These are phyloP conservation scores for Penium margaritaceum DNA, from an alignment of 139 green algal genomes.

Conservation along the genomic window DNA sequence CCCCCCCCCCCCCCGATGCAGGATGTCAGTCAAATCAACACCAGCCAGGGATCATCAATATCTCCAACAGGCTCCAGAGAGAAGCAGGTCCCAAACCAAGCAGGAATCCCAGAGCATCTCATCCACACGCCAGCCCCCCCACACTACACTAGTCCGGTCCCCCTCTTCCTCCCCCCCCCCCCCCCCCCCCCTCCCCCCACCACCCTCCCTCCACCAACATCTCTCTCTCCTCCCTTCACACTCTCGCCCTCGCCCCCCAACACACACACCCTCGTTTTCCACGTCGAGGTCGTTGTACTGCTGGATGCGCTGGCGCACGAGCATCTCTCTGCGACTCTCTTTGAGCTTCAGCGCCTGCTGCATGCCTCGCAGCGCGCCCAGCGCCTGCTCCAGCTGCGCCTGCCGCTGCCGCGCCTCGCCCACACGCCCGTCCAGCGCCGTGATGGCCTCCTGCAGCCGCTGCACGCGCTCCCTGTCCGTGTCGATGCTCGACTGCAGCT, in stretches of 20 bases:
- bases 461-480: conserved; percentile 27
- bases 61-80: no score
- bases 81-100: no score
- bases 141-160: neutral
- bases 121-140: neutral
- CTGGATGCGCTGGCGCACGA: conserved; percentile 22
- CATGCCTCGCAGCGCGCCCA: conserved; percentile 13
- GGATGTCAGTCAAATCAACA: no score
- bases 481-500: conserved; percentile 36
- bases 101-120: neutral
- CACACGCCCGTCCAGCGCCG: conserved; percentile 25
- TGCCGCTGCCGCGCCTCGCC: neutral
- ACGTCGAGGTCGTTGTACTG: conserved; percentile 21
- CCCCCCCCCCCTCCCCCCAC: neutral
- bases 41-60: no score
- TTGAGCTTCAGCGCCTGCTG: conserved; percentile 39
- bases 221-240: neutral
- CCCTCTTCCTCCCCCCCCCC: neutral
- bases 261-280: conserved; percentile 12
- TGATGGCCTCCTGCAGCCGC: conserved; percentile 23
- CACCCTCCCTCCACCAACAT: neutral
- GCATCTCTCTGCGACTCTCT: neutral
- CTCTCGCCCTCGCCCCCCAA: neutral
- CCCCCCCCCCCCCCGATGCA: no score
- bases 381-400: neutral